Percentiles rank a stretch among this genome's conserved stretches.
phyloP scores from a whole-genome alignment of 2,329 filamentous ascomycete species.

The Aspergillus spinulosporus region DNA sequence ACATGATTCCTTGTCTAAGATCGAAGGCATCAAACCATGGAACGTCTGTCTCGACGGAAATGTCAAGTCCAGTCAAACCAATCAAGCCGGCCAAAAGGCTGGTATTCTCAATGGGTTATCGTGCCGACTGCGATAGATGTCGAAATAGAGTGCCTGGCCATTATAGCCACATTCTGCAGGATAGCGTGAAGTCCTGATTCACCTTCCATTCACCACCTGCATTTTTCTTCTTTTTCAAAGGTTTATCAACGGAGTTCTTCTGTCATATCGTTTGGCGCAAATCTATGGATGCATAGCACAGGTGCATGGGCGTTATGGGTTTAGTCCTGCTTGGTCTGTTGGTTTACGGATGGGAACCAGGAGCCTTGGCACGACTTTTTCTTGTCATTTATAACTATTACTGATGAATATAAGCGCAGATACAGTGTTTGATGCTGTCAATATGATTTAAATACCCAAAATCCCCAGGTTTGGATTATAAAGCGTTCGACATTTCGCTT shows the following conservation, averaged over 20 bases:
- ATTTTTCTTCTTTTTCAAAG: not conserved
- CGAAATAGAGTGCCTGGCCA: slow-evolving; percentile 72
- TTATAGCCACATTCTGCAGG: slow-evolving; percentile 67
- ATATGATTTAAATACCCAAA: not conserved
- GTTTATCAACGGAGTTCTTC: not conserved
- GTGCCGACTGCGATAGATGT: slow-evolving; percentile 77
- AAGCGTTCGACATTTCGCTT: too few relatives aligned
- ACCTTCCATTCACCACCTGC: not conserved
- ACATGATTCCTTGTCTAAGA: too few relatives aligned
- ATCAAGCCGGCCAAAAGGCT: slow-evolving; percentile 39
- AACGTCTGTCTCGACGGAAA: slow-evolving; percentile 4
- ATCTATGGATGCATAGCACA: not conserved
- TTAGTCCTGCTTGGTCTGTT: not conserved
- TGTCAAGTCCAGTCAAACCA: not conserved
- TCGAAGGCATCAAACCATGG: not conserved
- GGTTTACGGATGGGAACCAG: not conserved
- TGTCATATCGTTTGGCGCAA: not conserved
- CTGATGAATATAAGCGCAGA: not conserved
- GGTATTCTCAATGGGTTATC: slow-evolving; percentile 75
- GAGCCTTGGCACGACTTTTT: not conserved
- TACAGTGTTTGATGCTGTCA: not conserved
- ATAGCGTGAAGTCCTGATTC: slow-evolving; percentile 55
- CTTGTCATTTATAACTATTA: not conserved
- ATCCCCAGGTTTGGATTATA: not conserved
- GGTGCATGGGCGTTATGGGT: not conserved